Conservation (phyloP, 179 eudicot genomes). For the Sideroxylon spinosum region DNA sequence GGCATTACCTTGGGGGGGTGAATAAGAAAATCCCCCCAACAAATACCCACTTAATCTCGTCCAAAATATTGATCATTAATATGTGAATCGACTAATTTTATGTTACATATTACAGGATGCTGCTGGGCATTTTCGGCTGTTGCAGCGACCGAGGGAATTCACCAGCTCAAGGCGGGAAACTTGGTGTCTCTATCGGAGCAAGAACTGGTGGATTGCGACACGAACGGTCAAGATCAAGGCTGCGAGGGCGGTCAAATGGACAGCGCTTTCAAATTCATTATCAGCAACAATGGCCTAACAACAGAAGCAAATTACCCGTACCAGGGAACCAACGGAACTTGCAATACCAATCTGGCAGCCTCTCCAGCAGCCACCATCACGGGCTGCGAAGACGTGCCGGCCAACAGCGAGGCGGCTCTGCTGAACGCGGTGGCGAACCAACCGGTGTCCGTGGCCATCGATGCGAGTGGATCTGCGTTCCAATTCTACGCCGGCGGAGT, state of each 20-base stretch:
- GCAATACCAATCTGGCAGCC: constrained; percentile 23
- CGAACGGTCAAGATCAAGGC: constrained; percentile 21
- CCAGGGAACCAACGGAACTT: constrained; percentile 25
- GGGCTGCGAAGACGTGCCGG: constrained; percentile 37
- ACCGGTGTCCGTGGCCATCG: constrained; percentile 39
- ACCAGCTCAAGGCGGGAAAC: constrained; percentile 32
- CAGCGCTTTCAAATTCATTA: constrained; percentile 35
- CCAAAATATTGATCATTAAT: no score
- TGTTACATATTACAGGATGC: constrained; percentile 25
- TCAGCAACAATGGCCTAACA: constrained; percentile 32
- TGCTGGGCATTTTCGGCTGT: constrained; percentile 59
- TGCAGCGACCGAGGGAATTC: constrained; percentile 39
- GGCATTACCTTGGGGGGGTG: no score
- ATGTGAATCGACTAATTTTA: no score
- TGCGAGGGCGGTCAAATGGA: constrained; percentile 46
- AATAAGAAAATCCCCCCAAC: no score
- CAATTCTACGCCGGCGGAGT: constrained; percentile 42
- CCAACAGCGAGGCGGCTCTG: constrained; percentile 36
- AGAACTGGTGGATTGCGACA: constrained; percentile 50
- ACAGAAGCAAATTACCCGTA: constrained; percentile 44
- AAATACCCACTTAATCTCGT: no score
- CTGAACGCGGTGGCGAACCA: constrained; percentile 40
- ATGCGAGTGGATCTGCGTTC: constrained; percentile 29
- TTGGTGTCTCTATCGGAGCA: constrained; percentile 55
- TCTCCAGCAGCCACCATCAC: constrained; percentile 24